phyloP scores from a whole-genome alignment of 768 basidiomycete species.

The Lactarius tabidus region DNA sequence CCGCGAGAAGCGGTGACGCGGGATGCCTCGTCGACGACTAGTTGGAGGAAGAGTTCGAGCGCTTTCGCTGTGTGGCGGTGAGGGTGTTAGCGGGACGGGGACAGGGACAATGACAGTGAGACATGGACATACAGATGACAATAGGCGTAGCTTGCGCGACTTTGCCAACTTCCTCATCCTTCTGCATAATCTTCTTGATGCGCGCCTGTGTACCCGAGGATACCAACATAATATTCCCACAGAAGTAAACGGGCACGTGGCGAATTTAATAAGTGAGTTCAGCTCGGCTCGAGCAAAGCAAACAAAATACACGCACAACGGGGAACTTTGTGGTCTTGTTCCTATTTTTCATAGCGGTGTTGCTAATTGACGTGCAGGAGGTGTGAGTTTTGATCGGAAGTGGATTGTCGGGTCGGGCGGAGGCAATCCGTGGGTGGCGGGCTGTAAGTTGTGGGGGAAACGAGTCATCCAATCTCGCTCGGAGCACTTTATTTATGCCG shows the following conservation, averaged over 20 bases:
- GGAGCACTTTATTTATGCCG: background rate
- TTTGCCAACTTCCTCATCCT: slow-evolving; percentile 98
- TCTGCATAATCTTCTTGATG: slow-evolving; percentile 99
- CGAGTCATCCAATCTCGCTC: background rate
- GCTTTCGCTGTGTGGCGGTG: slow-evolving; percentile 67
- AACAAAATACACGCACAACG: slow-evolving; percentile 56
- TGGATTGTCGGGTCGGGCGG: background rate
- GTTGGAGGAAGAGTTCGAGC: slow-evolving; percentile 84
- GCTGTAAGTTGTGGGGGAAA: background rate
- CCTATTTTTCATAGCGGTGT: slow-evolving; percentile 75
- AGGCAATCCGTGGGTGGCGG: background rate
- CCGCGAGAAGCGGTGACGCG: slow-evolving; percentile 76
- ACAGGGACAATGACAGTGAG: background rate
- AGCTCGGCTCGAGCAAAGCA: background rate
- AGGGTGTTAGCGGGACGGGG: background rate
- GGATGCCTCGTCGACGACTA: slow-evolving; percentile 77
- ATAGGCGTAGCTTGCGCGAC: slow-evolving; percentile 95
- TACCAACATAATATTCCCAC: background rate
- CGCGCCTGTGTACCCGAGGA: slow-evolving; percentile 88
- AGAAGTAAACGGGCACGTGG: background rate
- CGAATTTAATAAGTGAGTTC: background rate
- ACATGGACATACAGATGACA: slow-evolving; percentile 77
- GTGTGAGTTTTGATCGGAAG: background rate
- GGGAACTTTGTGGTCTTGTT: slow-evolving; percentile 91
- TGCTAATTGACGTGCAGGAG: too few species aligned